Evolutionary conservation across 2,329 filamentous ascomycete species (phyloP).

Genomic region (Colletotrichum sojae): DNA sequence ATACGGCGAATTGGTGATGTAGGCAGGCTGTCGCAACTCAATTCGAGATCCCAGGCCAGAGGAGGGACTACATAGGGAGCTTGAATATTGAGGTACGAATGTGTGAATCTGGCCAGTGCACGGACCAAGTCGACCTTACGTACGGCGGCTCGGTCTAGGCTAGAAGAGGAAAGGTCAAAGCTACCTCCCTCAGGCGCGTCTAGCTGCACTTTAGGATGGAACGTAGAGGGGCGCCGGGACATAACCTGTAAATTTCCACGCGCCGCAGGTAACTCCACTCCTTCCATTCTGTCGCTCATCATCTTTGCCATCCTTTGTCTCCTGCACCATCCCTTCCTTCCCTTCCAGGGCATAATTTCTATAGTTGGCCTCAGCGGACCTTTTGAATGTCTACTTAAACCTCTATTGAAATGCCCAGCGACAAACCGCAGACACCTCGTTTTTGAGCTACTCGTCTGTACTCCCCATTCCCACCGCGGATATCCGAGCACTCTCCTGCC

Average conservation of each 20-base stretch:
- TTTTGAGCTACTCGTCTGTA: not conserved
- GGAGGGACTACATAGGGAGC: constrained; percentile 34
- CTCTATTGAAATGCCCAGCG: not conserved
- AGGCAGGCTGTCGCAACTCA: constrained; percentile 38
- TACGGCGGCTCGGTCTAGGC: constrained; percentile 17
- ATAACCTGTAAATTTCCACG: constrained; percentile 37
- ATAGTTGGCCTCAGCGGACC: not conserved
- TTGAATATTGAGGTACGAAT: constrained; percentile 42
- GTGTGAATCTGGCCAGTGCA: constrained; percentile 45
- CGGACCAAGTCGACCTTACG: constrained; percentile 37
- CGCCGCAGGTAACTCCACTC: constrained; percentile 33
- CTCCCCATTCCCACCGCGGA: constrained; percentile 4
- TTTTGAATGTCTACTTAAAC: not conserved
- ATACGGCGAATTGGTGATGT: constrained; percentile 34
- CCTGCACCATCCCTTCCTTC: not conserved
- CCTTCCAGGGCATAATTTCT: constrained; percentile 4
- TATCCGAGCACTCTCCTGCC: constrained; percentile 13
- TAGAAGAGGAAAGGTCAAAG: constrained; percentile 17
- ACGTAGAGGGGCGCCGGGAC: constrained; percentile 28
- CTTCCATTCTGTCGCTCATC: constrained; percentile 1
- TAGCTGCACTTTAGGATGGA: constrained; percentile 29
- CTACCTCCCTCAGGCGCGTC: constrained; percentile 24
- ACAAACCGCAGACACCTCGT: not conserved
- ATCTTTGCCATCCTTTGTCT: constrained; percentile 26
- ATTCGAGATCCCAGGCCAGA: constrained; percentile 29